phyloP scores from a whole-genome alignment of 345 rosid species.

The Rhodamnia rubescens region DNA sequence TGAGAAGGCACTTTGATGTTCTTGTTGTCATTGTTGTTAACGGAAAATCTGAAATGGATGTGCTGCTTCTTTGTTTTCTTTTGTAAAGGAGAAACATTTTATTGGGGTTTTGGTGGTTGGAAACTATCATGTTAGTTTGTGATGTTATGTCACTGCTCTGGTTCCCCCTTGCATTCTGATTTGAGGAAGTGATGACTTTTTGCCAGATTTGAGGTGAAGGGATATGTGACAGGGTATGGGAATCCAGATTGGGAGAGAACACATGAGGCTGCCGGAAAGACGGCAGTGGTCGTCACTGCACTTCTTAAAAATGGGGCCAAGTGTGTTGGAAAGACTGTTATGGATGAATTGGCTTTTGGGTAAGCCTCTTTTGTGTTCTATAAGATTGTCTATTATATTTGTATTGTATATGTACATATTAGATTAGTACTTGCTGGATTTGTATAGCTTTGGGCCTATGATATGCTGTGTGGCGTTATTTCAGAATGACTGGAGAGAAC shows the following conservation, averaged over 20 bases:
- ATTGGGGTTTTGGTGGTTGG: not conserved
- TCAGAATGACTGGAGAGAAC: slow-evolving; percentile 74
- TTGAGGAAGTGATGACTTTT: not conserved
- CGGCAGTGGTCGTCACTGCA: slow-evolving; percentile 56
- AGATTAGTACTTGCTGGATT: not conserved
- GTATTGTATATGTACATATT: not conserved
- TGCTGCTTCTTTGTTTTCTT: not conserved
- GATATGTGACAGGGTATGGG: slow-evolving; percentile 72
- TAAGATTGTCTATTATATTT: not conserved
- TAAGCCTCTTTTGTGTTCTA: not conserved
- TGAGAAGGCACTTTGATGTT: not conserved
- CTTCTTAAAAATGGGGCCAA: slow-evolving; percentile 80
- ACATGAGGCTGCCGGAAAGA: slow-evolving; percentile 63
- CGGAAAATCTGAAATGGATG: not conserved
- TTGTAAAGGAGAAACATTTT: not conserved
- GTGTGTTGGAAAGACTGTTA: slow-evolving; percentile 81
- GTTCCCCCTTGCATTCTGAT: not conserved
- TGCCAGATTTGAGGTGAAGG: slow-evolving; percentile 77
- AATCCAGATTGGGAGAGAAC: slow-evolving; percentile 69
- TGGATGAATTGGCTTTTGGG: slow-evolving; percentile 84
- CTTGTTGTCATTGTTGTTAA: not conserved
- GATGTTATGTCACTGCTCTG: not conserved
- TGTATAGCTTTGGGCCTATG: not conserved
- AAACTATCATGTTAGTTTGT: not conserved
- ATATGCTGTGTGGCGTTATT: not conserved